Percentiles rank a stretch among this genome's conserved stretches.
phyloP scores from a whole-genome alignment of 179 eudicot species.

The Vitellaria paradoxa region DNA sequence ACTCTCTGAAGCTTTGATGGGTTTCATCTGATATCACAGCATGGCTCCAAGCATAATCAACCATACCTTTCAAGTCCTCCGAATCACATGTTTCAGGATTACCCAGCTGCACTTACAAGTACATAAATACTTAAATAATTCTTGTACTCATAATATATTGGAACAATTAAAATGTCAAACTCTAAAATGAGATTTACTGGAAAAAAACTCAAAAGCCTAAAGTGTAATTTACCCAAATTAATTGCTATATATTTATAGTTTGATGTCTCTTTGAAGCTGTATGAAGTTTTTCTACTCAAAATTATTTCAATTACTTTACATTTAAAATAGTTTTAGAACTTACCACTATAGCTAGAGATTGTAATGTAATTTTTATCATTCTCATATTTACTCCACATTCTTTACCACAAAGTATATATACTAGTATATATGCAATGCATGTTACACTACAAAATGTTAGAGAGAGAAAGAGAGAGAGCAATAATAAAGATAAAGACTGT shows the following conservation, averaged over 20 bases:
- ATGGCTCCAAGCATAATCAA: conserved; percentile 97
- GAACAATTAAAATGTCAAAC: neutral
- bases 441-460: neutral
- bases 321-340: no score
- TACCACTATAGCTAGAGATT: no score
- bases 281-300: no score
- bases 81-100: conserved; percentile 93
- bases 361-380: no score
- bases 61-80: conserved; percentile 88
- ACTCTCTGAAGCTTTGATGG: conserved; percentile 44
- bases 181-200: neutral
- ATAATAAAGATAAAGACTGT: neutral
- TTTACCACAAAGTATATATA: no score
- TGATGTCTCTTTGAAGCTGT: no score
- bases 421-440: no score
- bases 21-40: conserved; percentile 92
- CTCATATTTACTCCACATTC: no score
- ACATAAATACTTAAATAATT: neutral
- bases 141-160: neutral
- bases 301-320: no score
- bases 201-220: no score
- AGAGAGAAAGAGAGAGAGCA: neutral
- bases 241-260: no score
- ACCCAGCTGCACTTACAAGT: conserved; percentile 52
- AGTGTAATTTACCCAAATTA: no score